Percentiles rank a stretch among this genome's conserved stretches.
These are phyloP conservation scores for Somion occarium DNA, from an alignment of 1,284 basidiomycete genomes.

Conservation along the genomic window DNA sequence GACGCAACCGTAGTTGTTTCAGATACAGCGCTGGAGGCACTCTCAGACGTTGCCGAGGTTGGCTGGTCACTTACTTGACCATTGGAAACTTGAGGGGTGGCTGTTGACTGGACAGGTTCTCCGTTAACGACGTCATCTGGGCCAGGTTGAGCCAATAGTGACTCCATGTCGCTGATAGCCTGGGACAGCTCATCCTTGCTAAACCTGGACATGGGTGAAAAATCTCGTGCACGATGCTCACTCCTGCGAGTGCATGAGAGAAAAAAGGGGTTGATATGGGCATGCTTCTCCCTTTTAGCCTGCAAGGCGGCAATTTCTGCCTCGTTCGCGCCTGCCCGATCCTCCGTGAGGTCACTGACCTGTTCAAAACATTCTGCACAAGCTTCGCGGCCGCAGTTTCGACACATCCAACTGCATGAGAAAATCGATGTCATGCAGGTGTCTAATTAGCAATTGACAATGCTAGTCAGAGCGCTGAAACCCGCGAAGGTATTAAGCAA, in stretches of 20 bases:
- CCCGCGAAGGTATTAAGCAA: constrained; percentile 13
- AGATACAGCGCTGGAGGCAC: constrained; percentile 7
- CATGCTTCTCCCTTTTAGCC: constrained; percentile 52
- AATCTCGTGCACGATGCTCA: constrained; percentile 63
- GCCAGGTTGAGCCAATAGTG: constrained; percentile 29
- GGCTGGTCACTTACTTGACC: not conserved
- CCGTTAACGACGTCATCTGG: not conserved
- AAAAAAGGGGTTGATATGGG: constrained; percentile 68
- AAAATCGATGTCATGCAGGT: constrained; percentile 92
- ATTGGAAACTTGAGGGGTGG: not conserved
- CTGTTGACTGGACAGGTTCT: not conserved
- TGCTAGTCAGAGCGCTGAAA: constrained; percentile 5
- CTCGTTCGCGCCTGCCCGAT: constrained; percentile 41
- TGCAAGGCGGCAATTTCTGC: constrained; percentile 44
- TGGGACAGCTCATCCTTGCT: constrained; percentile 57
- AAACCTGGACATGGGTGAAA: constrained; percentile 81
- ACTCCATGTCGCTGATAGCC: constrained; percentile 65
- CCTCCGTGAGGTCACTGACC: constrained; percentile 59
- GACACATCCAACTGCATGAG: constrained; percentile 85
- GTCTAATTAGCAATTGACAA: constrained; percentile 43
- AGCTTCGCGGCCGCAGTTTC: constrained; percentile 84
- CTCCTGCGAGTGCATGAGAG: constrained; percentile 62
- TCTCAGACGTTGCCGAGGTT: constrained; percentile 4
- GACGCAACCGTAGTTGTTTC: constrained; percentile 3
- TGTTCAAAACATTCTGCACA: constrained; percentile 80